These are phyloP conservation scores for Amanita rimosa DNA, from an alignment of 768 basidiomycete genomes.

Conservation along the genomic window DNA sequence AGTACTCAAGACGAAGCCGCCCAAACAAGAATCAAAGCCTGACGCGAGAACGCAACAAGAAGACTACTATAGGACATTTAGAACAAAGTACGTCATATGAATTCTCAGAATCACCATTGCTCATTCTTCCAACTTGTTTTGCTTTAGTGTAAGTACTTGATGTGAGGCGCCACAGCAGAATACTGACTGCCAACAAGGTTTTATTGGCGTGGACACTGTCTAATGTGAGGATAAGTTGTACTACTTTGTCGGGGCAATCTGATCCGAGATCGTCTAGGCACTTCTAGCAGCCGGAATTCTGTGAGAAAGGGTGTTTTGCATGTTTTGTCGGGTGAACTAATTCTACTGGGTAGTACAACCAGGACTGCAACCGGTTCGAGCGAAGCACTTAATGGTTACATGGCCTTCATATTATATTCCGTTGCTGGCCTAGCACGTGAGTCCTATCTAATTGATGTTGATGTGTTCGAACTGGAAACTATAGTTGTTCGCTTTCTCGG, in stretches of 20 bases:
- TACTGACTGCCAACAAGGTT: constrained; percentile 31
- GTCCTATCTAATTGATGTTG: constrained; percentile 19
- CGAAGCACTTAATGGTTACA: constrained; percentile 67
- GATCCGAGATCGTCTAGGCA: constrained; percentile 25
- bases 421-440: constrained; percentile 81
- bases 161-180: background rate
- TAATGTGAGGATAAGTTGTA: constrained; percentile 38
- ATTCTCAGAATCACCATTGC: background rate
- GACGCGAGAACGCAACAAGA: constrained; percentile 60
- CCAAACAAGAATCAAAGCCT: constrained; percentile 53
- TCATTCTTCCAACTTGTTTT: constrained; percentile 7
- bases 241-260: background rate
- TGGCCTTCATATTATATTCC: constrained; percentile 82
- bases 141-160: constrained; percentile 18
- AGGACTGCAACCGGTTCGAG: constrained; percentile 38
- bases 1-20: constrained; percentile 67
- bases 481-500: constrained; percentile 80
- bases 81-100: constrained; percentile 62
- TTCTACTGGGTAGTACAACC: constrained; percentile 28
- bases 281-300: constrained; percentile 67
- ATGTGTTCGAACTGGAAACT: background rate
- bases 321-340: background rate
- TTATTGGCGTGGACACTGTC: constrained; percentile 82
- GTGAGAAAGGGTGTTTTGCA: constrained; percentile 26
- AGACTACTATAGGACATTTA: constrained; percentile 81